A percentile compares a stretch with the other conserved stretches of the same genome.
These are phyloP conservation scores for Setaria viridis DNA, from an alignment of 202 grass and related monocot species.

Conservation along the genomic window DNA sequence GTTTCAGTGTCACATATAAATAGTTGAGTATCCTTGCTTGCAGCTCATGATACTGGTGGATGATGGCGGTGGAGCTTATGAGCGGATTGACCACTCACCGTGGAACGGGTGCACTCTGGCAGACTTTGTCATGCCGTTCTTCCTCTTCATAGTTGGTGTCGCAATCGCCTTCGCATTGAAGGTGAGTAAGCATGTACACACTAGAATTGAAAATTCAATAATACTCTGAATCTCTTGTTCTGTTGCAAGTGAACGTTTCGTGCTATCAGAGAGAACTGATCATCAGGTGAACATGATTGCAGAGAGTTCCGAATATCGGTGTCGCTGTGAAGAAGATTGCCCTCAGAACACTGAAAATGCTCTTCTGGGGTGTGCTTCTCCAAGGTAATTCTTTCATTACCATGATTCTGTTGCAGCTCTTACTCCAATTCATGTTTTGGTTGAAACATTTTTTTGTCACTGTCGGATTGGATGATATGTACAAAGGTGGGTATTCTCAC, in stretches of 20 bases:
- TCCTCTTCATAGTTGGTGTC: slow-evolving; percentile 77
- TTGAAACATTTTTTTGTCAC: background rate
- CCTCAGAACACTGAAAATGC: slow-evolving; percentile 68
- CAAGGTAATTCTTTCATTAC: slow-evolving; percentile 53
- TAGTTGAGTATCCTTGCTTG: background rate
- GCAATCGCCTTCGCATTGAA: slow-evolving; percentile 64
- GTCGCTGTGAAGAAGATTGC: slow-evolving; percentile 52
- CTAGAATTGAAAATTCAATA: background rate
- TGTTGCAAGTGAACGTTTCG: background rate
- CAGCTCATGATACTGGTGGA: slow-evolving; percentile 79
- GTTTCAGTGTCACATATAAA: background rate
- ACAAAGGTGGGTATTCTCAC: slow-evolving; percentile 76
- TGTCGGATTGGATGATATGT: background rate
- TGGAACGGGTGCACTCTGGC: slow-evolving; percentile 76
- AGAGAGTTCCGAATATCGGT: slow-evolving; percentile 62
- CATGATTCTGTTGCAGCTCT: background rate
- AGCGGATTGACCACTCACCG: slow-evolving; percentile 69
- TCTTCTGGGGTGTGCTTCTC: slow-evolving; percentile 74
- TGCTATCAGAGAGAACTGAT: background rate
- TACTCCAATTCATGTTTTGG: background rate
- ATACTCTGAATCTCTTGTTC: background rate
- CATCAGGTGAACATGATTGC: slow-evolving; percentile 13
- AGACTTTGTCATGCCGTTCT: slow-evolving; percentile 80
- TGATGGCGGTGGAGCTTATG: slow-evolving; percentile 60
- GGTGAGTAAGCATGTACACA: slow-evolving; percentile 11